A percentile compares a stretch with the other conserved stretches of the same genome.
Evolutionary conservation across 2,329 filamentous ascomycete genomes (phyloP).

Genomic region (Paraphaeosphaeria sporulosa): DNA sequence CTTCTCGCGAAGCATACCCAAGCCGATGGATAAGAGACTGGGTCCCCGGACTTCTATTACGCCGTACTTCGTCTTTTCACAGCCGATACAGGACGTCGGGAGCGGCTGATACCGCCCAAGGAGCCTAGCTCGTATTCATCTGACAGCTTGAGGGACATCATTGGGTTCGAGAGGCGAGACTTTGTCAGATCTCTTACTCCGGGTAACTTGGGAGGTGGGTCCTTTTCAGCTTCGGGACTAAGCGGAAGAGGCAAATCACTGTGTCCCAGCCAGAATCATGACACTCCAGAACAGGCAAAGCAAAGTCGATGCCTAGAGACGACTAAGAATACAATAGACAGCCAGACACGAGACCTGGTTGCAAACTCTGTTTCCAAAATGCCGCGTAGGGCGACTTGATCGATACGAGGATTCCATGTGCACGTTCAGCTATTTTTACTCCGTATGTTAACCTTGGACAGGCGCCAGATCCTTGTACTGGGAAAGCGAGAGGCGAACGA

Average conservation of each 20-base stretch:
- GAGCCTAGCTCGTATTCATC: slow-evolving; percentile 8
- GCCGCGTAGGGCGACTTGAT: background rate
- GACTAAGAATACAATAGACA: background rate
- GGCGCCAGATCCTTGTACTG: slow-evolving; percentile 3
- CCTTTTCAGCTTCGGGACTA: background rate
- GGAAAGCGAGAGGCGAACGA: slow-evolving; percentile 10
- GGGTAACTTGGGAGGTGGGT: background rate
- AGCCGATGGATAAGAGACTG: background rate
- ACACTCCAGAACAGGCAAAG: background rate
- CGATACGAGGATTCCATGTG: slow-evolving; percentile 2
- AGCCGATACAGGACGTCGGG: slow-evolving; percentile 1
- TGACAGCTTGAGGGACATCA: background rate
- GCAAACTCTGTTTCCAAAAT: background rate
- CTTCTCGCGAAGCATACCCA: slow-evolving; percentile 10
- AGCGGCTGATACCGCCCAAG: slow-evolving; percentile 16
- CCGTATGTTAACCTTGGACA: background rate
- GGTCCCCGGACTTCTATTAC: background rate
- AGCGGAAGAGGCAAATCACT: background rate
- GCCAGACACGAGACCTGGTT: background rate
- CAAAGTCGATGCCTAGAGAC: background rate
- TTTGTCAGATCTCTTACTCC: background rate
- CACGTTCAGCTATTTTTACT: slow-evolving; percentile 15
- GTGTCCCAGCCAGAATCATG: background rate
- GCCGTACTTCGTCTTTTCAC: background rate
- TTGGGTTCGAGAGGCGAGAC: background rate